phyloP scores from a whole-genome alignment of 148 eudicot species.

The Camellia sinensis region DNA sequence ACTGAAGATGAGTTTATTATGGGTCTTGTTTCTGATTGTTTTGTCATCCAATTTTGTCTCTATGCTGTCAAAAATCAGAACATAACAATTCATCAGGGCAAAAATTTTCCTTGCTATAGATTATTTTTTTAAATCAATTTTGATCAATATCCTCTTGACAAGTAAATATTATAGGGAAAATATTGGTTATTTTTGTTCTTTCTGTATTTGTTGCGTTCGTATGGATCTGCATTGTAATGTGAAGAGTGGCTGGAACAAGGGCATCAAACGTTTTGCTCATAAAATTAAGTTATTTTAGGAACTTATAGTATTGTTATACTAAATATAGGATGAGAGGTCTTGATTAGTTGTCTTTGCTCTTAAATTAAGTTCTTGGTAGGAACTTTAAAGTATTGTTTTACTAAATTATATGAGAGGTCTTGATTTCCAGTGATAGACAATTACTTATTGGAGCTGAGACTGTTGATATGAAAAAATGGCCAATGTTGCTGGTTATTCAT shows the following conservation, averaged over 20 bases:
- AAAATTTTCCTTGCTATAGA: background rate
- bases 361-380: background rate
- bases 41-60: background rate
- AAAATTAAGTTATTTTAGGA: background rate
- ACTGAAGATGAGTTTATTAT: background rate
- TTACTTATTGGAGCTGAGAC: background rate
- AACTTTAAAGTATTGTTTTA: background rate
- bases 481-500: background rate
- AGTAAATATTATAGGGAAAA: background rate
- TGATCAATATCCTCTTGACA: background rate
- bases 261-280: background rate
- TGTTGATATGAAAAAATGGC: background rate
- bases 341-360: background rate
- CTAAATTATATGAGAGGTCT: background rate
- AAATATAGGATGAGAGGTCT: background rate
- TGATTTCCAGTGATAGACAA: background rate
- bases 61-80: background rate
- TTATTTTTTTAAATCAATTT: background rate
- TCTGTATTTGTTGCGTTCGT: background rate
- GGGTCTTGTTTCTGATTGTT: slow-evolving; percentile 1
- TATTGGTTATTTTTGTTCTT: background rate
- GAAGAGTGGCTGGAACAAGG: background rate
- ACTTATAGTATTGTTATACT: background rate
- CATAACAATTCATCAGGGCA: background rate
- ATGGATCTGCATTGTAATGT: background rate